These are phyloP conservation scores for Trametes elegans DNA, from an alignment of 768 basidiomycete species.

Conservation along the genomic window DNA sequence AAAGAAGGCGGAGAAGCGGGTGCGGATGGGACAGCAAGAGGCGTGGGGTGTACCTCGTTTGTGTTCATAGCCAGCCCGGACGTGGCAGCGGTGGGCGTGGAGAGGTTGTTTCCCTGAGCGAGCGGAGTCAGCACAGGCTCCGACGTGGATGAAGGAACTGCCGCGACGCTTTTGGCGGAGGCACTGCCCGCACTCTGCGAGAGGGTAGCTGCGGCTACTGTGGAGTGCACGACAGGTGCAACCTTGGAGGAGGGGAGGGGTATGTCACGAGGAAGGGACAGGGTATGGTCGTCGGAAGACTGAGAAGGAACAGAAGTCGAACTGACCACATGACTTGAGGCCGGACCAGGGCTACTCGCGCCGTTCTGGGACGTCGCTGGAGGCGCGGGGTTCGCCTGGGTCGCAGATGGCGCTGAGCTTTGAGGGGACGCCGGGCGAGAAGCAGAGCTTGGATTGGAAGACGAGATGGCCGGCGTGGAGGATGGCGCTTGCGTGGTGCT, in stretches of 20 bases:
- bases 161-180: neutral
- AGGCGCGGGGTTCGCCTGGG: neutral
- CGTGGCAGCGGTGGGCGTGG: neutral
- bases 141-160: constrained; percentile 4
- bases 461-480: neutral
- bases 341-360: neutral
- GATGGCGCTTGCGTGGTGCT: neutral
- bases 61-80: neutral
- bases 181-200: neutral
- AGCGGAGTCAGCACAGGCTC: constrained; percentile 12
- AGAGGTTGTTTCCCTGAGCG: constrained; percentile 3
- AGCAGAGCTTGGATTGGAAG: neutral
- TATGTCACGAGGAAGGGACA: constrained; percentile 1
- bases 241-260: constrained; percentile 5
- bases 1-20: neutral
- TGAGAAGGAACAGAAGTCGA: constrained; percentile 9
- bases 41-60: neutral
- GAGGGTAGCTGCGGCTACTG: neutral
- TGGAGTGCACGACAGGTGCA: constrained; percentile 8
- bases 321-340: constrained; percentile 17
- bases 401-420: neutral
- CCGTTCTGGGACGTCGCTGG: neutral
- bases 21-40: neutral
- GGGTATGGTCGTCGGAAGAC: constrained; percentile 7
- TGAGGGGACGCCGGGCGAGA: neutral